These are phyloP conservation scores for Linum tenue DNA, from an alignment of 345 rosid genomes.

Conservation along the genomic window DNA sequence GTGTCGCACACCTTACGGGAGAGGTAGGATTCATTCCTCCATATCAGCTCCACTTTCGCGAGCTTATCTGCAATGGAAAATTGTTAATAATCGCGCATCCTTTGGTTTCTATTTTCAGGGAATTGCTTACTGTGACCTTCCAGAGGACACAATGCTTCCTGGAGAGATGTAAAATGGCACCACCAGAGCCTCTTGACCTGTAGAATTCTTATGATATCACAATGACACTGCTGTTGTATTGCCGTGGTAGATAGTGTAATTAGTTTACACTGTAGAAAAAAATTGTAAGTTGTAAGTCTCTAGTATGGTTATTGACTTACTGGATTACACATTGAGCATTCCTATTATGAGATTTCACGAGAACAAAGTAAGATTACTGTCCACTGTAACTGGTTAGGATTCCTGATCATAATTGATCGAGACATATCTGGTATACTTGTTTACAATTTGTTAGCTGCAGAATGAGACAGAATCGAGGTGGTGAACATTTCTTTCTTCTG, in stretches of 20 bases:
- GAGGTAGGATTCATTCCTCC: constrained; percentile 38
- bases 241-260: not conserved
- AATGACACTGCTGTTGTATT: not conserved
- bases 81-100: too few species aligned
- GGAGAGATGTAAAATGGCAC: constrained; percentile 73
- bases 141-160: constrained; percentile 98
- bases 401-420: too few species aligned
- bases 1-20: constrained; percentile 95
- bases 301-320: too few species aligned
- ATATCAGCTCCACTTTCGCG: not conserved
- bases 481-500: too few species aligned
- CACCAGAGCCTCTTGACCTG: constrained; percentile 6
- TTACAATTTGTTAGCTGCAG: too few species aligned
- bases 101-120: constrained; percentile 40
- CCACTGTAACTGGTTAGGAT: too few species aligned
- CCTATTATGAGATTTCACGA: too few species aligned
- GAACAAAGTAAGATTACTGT: too few species aligned
- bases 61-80: not conserved
- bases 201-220: not conserved
- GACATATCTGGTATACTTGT: too few species aligned
- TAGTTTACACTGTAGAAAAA: not conserved
- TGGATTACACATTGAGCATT: too few species aligned
- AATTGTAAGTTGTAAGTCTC: too few species aligned
- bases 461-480: too few species aligned
- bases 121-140: constrained; percentile 77